Percentiles rank a stretch among this genome's conserved stretches.
These are phyloP conservation scores for Hyaloperonospora brassicae DNA, from an alignment of 352 stramenopile species.

Conservation along the genomic window DNA sequence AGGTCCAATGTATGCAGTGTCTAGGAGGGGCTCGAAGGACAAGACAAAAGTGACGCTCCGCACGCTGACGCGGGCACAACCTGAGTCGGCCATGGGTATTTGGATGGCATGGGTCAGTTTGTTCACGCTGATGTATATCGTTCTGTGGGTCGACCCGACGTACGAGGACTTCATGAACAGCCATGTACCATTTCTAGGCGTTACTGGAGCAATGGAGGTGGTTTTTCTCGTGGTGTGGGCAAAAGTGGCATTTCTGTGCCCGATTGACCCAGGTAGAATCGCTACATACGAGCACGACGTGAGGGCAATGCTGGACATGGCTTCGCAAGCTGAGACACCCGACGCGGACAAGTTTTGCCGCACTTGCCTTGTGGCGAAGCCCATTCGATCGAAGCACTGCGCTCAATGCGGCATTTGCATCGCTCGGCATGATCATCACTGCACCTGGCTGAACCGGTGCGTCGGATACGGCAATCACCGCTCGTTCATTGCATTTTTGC, in stretches of 20 bases:
- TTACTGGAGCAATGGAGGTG: constrained; percentile 33
- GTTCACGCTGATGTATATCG: constrained; percentile 64
- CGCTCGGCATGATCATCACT: constrained; percentile 83
- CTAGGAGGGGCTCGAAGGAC: constrained; percentile 23
- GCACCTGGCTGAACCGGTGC: constrained; percentile 80
- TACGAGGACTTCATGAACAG: constrained; percentile 35
- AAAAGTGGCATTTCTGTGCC: constrained; percentile 44
- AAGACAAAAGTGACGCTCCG: constrained; percentile 17
- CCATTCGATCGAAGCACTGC: constrained; percentile 78
- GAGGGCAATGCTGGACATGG: constrained; percentile 40
- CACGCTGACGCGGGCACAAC: constrained; percentile 37
- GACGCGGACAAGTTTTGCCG: constrained; percentile 51
- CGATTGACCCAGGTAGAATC: constrained; percentile 50
- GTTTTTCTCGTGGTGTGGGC: constrained; percentile 46
- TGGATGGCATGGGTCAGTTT: constrained; percentile 64
- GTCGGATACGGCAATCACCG: constrained; percentile 77
- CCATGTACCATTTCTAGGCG: constrained; percentile 32
- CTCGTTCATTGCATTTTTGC: constrained; percentile 67
- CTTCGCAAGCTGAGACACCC: constrained; percentile 31
- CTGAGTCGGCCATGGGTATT: constrained; percentile 68
- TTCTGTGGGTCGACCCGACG: constrained; percentile 41
- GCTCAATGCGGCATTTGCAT: constrained; percentile 68
- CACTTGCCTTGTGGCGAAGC: constrained; percentile 63
- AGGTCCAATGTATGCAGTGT: constrained; percentile 7
- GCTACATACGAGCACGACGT: constrained; percentile 48